These are phyloP conservation scores for Scleromitrula shiraiana DNA, from an alignment of 2,329 filamentous ascomycete genomes.

Conservation along the genomic window DNA sequence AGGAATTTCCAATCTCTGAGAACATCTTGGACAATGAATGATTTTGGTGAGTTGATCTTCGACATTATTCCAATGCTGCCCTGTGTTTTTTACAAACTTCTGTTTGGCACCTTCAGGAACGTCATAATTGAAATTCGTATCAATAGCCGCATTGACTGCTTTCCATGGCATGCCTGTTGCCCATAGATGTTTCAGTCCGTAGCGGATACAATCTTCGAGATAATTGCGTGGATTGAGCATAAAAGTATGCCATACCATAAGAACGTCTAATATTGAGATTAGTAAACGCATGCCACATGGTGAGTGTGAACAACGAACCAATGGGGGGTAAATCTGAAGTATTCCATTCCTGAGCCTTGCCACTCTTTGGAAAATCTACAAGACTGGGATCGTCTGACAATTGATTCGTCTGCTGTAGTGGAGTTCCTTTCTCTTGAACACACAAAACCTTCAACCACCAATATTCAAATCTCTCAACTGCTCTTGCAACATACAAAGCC, in stretches of 20 bases:
- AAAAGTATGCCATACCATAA: slow-evolving; percentile 75
- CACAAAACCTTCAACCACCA: slow-evolving; percentile 48
- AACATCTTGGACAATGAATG: slow-evolving; percentile 50
- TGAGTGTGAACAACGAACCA: slow-evolving; percentile 36
- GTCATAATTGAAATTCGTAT: slow-evolving; percentile 49
- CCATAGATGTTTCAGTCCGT: slow-evolving; percentile 49
- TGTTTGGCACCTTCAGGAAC: slow-evolving; percentile 36
- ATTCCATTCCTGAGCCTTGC: slow-evolving; percentile 28
- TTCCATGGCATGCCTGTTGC: slow-evolving; percentile 58
- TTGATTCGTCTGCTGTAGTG: slow-evolving; percentile 15
- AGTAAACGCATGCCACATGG: background rate
- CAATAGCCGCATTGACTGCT: slow-evolving; percentile 48
- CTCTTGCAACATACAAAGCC: slow-evolving; percentile 59
- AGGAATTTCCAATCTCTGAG: slow-evolving; percentile 34
- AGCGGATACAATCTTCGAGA: slow-evolving; percentile 63
- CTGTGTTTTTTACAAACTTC: slow-evolving; percentile 41
- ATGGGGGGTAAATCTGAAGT: slow-evolving; percentile 40
- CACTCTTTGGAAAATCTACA: slow-evolving; percentile 8
- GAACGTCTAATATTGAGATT: slow-evolving; percentile 44
- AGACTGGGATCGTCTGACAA: slow-evolving; percentile 13
- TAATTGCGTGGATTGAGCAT: slow-evolving; percentile 71
- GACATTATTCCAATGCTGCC: slow-evolving; percentile 50
- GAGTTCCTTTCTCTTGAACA: slow-evolving; percentile 14
- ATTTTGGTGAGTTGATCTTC: slow-evolving; percentile 41
- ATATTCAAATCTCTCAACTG: slow-evolving; percentile 55